Conservation (phyloP, 148 eudicot genomes). For the Cornus florida region DNA sequence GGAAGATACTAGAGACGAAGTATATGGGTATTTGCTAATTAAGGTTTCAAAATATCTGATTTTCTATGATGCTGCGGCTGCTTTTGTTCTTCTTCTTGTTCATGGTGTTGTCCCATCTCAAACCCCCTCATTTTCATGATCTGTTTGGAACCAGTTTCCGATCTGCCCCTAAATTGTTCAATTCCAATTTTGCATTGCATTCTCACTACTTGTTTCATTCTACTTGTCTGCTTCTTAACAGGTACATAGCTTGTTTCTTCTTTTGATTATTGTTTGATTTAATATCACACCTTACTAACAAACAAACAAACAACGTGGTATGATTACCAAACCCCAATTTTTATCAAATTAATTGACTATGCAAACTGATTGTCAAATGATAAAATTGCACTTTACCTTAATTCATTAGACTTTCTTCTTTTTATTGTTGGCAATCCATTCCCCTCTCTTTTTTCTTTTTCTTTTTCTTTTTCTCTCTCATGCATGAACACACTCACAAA, state of each 20-base stretch:
- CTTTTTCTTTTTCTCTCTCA: not conserved
- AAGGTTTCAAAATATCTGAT: not conserved
- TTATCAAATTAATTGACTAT: not conserved
- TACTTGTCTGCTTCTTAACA: conserved; percentile 22
- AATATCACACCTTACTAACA: not conserved
- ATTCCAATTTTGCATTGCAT: conserved; percentile 21
- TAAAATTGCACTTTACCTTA: not conserved
- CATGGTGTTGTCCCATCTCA: conserved; percentile 8
- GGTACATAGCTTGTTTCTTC: conserved; percentile 20
- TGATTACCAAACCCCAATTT: not conserved
- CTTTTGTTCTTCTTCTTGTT: not conserved
- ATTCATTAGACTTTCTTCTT: not conserved
- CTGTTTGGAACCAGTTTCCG: conserved; percentile 13
- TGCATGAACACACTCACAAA: not conserved
- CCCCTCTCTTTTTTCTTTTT: too few species aligned
- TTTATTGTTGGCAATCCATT: not conserved
- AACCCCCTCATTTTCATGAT: not conserved
- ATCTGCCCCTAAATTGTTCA: conserved; percentile 11
- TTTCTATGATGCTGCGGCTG: not conserved
- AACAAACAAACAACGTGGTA: too few species aligned
- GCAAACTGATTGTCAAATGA: not conserved
- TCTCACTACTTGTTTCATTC: conserved; percentile 5
- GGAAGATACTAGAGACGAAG: not conserved
- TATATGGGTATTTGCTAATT: not conserved
- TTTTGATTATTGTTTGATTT: not conserved